Percentiles rank a stretch among this genome's conserved stretches.
phyloP scores from a whole-genome alignment of 192 early-diverging fungal species.

The Phycomyces blakesleeanus region DNA sequence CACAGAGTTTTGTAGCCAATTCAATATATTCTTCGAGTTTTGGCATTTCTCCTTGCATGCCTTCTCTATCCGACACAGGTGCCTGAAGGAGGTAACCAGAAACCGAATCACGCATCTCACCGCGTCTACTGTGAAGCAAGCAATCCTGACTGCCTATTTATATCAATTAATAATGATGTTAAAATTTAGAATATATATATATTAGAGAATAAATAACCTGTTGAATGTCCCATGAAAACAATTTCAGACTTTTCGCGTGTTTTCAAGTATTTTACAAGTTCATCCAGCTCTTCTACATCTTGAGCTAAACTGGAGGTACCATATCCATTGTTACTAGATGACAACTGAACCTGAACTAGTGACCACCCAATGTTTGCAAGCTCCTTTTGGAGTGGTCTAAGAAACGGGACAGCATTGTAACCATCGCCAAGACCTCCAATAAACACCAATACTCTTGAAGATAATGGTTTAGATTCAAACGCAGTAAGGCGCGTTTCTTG shows the following conservation, averaged over 20 bases:
- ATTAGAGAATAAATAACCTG: conserved; percentile 10
- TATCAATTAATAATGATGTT: background rate
- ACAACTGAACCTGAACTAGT: conserved; percentile 40
- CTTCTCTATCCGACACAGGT: conserved; percentile 43
- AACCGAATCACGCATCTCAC: conserved; percentile 15
- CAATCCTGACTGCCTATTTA: conserved; percentile 32
- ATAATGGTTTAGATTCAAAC: conserved; percentile 40
- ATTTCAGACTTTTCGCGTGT: conserved; percentile 26
- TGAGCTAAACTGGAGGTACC: conserved; percentile 32
- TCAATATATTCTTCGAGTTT: conserved; percentile 26
- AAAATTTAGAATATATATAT: background rate
- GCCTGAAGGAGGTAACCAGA: conserved; percentile 39
- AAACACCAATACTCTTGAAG: conserved; percentile 30
- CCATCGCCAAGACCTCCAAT: conserved; percentile 40
- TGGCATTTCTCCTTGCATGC: conserved; percentile 20
- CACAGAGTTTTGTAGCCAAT: conserved; percentile 31
- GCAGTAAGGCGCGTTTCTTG: conserved; percentile 37
- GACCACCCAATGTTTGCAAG: conserved; percentile 25
- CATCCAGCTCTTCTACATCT: conserved; percentile 37
- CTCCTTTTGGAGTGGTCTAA: conserved; percentile 19
- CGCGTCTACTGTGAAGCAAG: conserved; percentile 29
- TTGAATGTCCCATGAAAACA: conserved; percentile 45
- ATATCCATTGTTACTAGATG: conserved; percentile 42
- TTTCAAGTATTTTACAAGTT: conserved; percentile 28
- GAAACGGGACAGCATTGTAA: conserved; percentile 40